A percentile compares a stretch with the other conserved stretches of the same genome.
Evolutionary conservation across 345 rosid genomes (phyloP).

Genomic region (Nasturtium officinale): DNA sequence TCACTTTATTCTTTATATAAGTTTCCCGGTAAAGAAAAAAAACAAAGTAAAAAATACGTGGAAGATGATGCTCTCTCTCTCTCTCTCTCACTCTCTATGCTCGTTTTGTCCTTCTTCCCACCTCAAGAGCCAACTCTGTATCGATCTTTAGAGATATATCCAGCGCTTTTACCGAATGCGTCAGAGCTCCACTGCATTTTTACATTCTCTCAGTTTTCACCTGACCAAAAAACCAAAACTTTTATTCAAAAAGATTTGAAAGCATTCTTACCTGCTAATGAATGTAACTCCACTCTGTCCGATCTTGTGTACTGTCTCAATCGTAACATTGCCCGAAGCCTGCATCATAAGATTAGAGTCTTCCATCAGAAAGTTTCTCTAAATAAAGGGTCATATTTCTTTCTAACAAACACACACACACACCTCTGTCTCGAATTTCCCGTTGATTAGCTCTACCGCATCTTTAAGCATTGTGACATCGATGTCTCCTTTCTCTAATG

Average conservation of each 20-base stretch:
- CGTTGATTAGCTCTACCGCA: conserved; percentile 69
- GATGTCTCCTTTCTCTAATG: conserved; percentile 77
- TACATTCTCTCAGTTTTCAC: background rate
- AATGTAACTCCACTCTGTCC: conserved; percentile 94
- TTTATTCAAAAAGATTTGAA: background rate
- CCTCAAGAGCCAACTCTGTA: conserved; percentile 82
- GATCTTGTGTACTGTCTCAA: conserved; percentile 86
- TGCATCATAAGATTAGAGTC: conserved; percentile 35
- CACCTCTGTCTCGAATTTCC: conserved; percentile 89
- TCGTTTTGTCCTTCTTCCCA: conserved; percentile 90
- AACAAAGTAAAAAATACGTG: background rate
- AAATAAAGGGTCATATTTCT: background rate
- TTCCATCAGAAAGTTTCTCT: conserved; percentile 3
- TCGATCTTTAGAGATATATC: conserved; percentile 95
- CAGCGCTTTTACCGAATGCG: conserved; percentile 91
- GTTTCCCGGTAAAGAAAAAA: background rate
- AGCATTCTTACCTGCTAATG: conserved; percentile 69
- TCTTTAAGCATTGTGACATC: conserved; percentile 85
- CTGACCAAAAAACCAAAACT: background rate
- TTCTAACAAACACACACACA: background rate
- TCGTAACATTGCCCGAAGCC: conserved; percentile 97
- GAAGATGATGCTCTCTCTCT: conserved; percentile 17
- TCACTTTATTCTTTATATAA: conserved; percentile 25
- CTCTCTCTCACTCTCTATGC: conserved; percentile 37
- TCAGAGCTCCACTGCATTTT: conserved; percentile 77